These are phyloP conservation scores for Castanea sativa DNA, from an alignment of 306 rosid genomes.

Conservation along the genomic window DNA sequence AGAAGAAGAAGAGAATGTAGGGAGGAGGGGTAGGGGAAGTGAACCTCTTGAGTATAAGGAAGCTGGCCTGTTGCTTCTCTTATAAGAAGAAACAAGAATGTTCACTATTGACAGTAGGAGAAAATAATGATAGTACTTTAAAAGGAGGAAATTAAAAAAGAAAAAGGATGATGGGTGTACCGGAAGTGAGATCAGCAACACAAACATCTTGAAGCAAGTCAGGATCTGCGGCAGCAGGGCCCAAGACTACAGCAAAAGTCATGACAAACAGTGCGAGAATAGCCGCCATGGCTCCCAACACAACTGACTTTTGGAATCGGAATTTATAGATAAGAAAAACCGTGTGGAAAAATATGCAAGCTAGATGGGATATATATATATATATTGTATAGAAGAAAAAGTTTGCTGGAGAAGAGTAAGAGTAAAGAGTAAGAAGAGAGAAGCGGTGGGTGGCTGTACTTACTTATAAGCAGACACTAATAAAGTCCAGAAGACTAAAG, in stretches of 20 bases:
- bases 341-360: not conserved
- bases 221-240: conserved; percentile 57
- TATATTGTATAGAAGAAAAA: not conserved
- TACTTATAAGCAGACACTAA: conserved; percentile 9
- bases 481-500: no score
- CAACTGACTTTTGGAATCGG: not conserved
- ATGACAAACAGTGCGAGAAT: conserved; percentile 14
- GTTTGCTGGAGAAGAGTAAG: not conserved
- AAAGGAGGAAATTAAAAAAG: not conserved
- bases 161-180: conserved; percentile 29
- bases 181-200: conserved; percentile 70
- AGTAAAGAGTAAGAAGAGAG: not conserved
- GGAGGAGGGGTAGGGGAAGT: not conserved
- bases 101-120: not conserved
- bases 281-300: conserved; percentile 33
- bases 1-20: not conserved
- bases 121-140: not conserved
- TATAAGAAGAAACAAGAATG: not conserved
- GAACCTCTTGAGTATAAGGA: not conserved
- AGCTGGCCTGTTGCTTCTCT: not conserved
- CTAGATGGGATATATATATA: not conserved
- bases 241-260: conserved; percentile 38
- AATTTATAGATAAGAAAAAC: conserved; percentile 4
- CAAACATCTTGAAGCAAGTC: conserved; percentile 90
- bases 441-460: not conserved